These are phyloP conservation scores for Trichoderma koningiopsis DNA, from an alignment of 2,329 filamentous ascomycete species.

Conservation along the genomic window DNA sequence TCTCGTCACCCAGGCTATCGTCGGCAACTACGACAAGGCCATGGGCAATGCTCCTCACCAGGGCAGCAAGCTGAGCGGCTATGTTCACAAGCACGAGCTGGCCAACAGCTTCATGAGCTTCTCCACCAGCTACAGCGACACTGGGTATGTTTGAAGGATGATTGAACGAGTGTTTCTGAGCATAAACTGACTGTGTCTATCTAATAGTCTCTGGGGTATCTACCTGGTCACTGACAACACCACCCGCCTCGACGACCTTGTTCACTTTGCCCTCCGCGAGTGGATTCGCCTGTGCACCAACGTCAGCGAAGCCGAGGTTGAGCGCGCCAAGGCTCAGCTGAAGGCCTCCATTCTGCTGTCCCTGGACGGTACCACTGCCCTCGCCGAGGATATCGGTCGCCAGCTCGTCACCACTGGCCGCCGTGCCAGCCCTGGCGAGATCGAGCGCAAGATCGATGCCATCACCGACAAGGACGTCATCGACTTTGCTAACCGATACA, in stretches of 20 bases:
- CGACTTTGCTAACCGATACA: slow-evolving; percentile 89
- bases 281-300: slow-evolving; percentile 93
- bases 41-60: slow-evolving; percentile 97
- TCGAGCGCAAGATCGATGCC: slow-evolving; percentile 84
- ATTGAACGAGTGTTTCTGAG: background rate
- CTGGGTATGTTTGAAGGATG: slow-evolving; percentile 67
- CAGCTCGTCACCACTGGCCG: slow-evolving; percentile 98
- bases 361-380: slow-evolving; percentile 94
- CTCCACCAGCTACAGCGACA: slow-evolving; percentile 99
- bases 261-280: slow-evolving; percentile 97
- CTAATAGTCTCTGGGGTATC: slow-evolving; percentile 94
- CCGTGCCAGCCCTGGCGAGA: slow-evolving; percentile 87
- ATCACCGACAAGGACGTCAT: slow-evolving; percentile 97
- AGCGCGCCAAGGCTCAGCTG: slow-evolving; percentile 98
- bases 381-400: slow-evolving; percentile 97
- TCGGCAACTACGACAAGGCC: slow-evolving; percentile 99
- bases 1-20: slow-evolving; percentile 95
- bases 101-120: slow-evolving; percentile 99
- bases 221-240: slow-evolving; percentile 93
- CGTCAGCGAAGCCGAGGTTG: slow-evolving; percentile 86
- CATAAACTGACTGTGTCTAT: slow-evolving; percentile 31
- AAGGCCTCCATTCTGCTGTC: slow-evolving; percentile 98
- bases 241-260: slow-evolving; percentile 86
- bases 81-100: slow-evolving; percentile 90
- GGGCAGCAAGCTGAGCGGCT: slow-evolving; percentile 95